Evolutionary conservation across 306 rosid species (phyloP), one percentile per base, ranked within the genome.

Genomic region (Pyrus bretschneideri): DNA sequence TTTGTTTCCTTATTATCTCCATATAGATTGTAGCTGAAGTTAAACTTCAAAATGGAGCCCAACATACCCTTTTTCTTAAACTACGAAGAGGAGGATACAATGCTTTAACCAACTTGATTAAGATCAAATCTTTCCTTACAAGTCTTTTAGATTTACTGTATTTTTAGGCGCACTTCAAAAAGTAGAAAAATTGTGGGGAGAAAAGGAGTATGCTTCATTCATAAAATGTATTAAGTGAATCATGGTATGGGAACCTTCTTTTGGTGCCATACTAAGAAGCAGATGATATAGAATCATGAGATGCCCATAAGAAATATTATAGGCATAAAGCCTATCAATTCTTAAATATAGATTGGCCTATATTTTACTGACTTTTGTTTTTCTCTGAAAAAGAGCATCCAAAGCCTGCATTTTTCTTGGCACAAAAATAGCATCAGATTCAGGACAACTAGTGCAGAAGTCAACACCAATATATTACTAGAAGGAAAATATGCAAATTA

Each of bases 211-310:
- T 55, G 52, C 35, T 33, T 57, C 67, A n/a, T 57, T 22, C 52
- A n/a, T 72, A 22, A 72, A 19, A 57, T 38, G 25, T 30, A 18
- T 33, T 4, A n/a, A 67, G 30, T n/a, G 71, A 67, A 38, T n/a
- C 19, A 73, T 40, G 68, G 38, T 38, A 33, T 27, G 44, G 59
- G 52, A 73, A 44, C 58, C 42, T 67, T 70, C 62, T 67, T 21
- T 71, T 40, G 74, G 80, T 75, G 85, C 64, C 84, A 55, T 63
- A 55, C 62, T 74, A 73, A 63, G 86, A 79, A 70, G 78, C 82
- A 74, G 57, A 60, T 44, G 75, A 68, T 72, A 5, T 14, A 44
- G 82, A 81, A 83, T 78, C 69, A 63, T 17, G 74, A 21, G 79
- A 73, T 62, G 78, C 71, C 52, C 65, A 77, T 72, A 51, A 23